Evolutionary conservation across 805 yeast genomes (phyloP).

Genomic region (Debaryomyces tyrocola): DNA sequence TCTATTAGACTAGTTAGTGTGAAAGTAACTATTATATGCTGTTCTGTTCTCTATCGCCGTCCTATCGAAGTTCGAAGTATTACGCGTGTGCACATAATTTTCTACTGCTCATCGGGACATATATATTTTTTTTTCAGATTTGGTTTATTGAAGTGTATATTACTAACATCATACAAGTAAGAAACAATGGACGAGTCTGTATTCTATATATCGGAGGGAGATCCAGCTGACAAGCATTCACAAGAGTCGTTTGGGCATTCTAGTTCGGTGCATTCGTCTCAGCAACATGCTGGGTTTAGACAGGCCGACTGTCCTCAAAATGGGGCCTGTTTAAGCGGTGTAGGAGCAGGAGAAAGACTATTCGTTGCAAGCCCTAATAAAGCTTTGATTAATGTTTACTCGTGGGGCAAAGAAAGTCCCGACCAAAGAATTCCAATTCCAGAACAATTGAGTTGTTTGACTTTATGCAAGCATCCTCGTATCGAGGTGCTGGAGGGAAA

Average conservation of each 20-base stretch:
- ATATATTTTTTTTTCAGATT: not conserved
- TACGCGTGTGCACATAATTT: not conserved
- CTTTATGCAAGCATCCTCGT: constrained; percentile 40
- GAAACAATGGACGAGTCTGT: constrained; percentile 49
- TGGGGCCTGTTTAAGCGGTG: constrained; percentile 49
- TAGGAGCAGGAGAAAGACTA: constrained; percentile 49
- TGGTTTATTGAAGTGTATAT: not conserved
- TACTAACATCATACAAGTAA: not conserved
- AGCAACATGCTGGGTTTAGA: constrained; percentile 50
- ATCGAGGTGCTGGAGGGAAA: not conserved
- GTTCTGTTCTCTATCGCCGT: not conserved
- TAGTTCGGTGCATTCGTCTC: constrained; percentile 47
- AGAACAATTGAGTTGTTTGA: constrained; percentile 65
- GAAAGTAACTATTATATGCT: not conserved
- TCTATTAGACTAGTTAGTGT: not conserved
- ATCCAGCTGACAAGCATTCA: constrained; percentile 44
- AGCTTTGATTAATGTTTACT: constrained; percentile 73
- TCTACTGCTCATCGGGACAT: not conserved
- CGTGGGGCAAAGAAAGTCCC: constrained; percentile 67
- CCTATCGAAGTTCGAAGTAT: not conserved
- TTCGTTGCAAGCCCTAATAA: constrained; percentile 68
- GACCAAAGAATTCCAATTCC: constrained; percentile 85
- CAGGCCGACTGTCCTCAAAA: constrained; percentile 48
- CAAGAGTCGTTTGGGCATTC: constrained; percentile 42
- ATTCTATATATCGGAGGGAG: constrained; percentile 47